Conservation (phyloP, 495 filamentous ascomycete genomes). For the Trichocladium antarcticum region DNA sequence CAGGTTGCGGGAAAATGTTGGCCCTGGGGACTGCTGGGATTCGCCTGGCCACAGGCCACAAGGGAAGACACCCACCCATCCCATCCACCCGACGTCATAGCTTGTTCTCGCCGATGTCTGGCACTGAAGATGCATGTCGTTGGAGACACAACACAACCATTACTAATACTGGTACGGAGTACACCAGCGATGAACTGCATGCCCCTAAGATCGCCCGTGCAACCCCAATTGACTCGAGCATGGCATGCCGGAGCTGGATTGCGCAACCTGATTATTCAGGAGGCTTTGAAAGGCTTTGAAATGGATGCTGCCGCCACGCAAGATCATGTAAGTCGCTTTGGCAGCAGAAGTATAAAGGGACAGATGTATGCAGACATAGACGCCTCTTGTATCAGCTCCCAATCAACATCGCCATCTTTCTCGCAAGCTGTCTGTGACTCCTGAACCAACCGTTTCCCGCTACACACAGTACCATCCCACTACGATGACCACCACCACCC, state of each 20-base stretch:
- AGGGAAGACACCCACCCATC: too few species aligned
- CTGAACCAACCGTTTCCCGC: not conserved
- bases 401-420: too few species aligned
- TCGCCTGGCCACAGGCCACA: too few species aligned
- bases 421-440: too few species aligned
- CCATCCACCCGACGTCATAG: not conserved
- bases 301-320: not conserved
- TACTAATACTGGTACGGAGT: not conserved
- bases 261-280: constrained; percentile 5
- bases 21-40: not conserved
- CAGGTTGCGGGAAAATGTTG: constrained; percentile 6
- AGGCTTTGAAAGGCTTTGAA: constrained; percentile 2
- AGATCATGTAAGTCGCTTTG: too few species aligned
- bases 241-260: constrained; percentile 4
- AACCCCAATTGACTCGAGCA: not conserved
- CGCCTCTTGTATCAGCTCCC: too few species aligned
- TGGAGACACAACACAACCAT: not conserved
- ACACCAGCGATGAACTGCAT: too few species aligned
- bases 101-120: not conserved
- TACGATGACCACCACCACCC: constrained; percentile 4
- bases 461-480: constrained; percentile 22
- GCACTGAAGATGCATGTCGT: not conserved
- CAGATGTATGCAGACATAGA: too few species aligned
- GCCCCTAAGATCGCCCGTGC: constrained; percentile 4
- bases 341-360: too few species aligned